Base-by-base conservation (phyloP, 176 grass and related monocot species). In the Oropetium thomaeum region DNA sequence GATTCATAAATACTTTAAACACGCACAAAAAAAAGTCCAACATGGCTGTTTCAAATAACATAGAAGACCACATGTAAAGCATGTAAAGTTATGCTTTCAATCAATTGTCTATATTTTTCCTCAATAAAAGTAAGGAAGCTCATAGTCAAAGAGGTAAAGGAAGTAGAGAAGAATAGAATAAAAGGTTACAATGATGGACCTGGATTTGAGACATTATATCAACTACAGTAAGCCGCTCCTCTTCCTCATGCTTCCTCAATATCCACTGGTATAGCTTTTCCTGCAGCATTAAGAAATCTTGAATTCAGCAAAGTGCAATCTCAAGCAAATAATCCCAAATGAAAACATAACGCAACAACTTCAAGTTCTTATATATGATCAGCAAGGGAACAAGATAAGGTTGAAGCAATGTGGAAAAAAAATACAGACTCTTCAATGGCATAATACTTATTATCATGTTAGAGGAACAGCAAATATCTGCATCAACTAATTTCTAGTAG, bases 201-300 rank as follows among this genome's bases (percentile, higher is more conserved):
- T 93, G 90, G 13, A 97, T 93, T 82, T 93, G 85, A 81, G 93
- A 65, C 54, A 90, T 82, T 81, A 97, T 93, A 65, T 97, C 93
- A 65, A 79, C 73, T 45, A 90, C 68, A 51, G 87, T 90, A 17
- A 93, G 78, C 69, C 90, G 77, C 8, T 85, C 81, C 51, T 83
- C 87, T 75, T 93, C 71, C 39, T 93, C 82, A 55, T 93, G 87
- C 76, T 89, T 87, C 71, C 87, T 93, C 71, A 97, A 82, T 6
- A 97, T 97, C 93, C 93, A 90, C n/a, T 97, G 90, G 61, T 90
- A 81, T 16, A 97, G 72, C 80, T 93, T 97, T 68, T 97, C 93
- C 93, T 93, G 82, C 51, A 63, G 41, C 8, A 77, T 68, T 58
- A 68, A 22, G 1, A 52, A 57, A 81, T 43, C n/a, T 60, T 32